phyloP scores from a whole-genome alignment of 176 grass and related monocot genomes.

The Bromus sterilis region DNA sequence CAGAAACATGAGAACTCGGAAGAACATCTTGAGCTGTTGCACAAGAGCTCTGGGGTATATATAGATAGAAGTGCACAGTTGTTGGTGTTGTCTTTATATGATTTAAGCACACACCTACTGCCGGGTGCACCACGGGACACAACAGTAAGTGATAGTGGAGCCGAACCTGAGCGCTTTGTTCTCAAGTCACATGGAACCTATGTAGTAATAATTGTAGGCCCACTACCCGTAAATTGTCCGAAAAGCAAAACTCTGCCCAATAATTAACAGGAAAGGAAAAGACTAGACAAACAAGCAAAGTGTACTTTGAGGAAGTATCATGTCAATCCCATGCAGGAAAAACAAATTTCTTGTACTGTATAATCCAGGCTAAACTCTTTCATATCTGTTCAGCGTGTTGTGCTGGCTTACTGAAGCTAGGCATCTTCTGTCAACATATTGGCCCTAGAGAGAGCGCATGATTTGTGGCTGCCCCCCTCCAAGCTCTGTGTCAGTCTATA shows the following conservation, averaged over 20 bases:
- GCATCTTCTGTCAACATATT: too few species aligned
- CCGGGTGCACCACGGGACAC: not conserved
- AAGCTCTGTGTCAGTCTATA: too few species aligned
- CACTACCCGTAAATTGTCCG: not conserved
- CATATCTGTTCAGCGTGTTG: not conserved
- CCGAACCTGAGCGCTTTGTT: not conserved
- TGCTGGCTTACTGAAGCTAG: not conserved
- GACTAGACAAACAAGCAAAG: too few species aligned
- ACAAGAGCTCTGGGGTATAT: not conserved
- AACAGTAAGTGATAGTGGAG: not conserved
- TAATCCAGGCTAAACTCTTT: not conserved
- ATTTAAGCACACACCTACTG: not conserved
- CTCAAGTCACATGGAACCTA: too few species aligned
- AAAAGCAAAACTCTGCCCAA: not conserved
- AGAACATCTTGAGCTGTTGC: not conserved
- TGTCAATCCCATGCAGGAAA: not conserved
- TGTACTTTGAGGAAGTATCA: not conserved
- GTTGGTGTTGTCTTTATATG: not conserved
- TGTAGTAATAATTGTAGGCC: not conserved
- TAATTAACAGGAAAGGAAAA: not conserved
- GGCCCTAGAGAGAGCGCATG: not conserved
- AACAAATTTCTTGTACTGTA: not conserved
- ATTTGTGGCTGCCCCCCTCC: too few species aligned
- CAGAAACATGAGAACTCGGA: not conserved
- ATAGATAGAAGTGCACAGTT: not conserved